Base-by-base conservation (phyloP, 1,284 basidiomycete species). In the Boletus smithii region DNA sequence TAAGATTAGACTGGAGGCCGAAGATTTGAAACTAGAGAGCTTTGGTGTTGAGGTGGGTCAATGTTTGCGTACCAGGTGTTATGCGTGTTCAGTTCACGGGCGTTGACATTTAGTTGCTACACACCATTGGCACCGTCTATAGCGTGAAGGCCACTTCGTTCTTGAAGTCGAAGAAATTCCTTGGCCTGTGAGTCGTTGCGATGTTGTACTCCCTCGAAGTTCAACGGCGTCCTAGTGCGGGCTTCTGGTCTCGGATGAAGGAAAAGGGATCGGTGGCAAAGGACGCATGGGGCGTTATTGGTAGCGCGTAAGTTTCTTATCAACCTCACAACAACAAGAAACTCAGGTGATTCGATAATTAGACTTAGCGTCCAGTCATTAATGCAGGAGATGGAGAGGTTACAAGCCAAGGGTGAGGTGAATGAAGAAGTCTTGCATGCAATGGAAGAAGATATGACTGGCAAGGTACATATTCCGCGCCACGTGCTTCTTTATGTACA, bases 11-110 rank as follows among this genome's bases (percentile, higher is more conserved):
- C 75, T 80, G 36, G 97, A 99, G 69, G 93, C 92, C 2, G 93
- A 97, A 55, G 97, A 99, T 72, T 69, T 99, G 61, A 99, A 98
- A 75, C 72, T 98, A 49, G 97, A 99, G 73, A 95, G 92, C 56
- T 99, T 99, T 68, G 97, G 97, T 48, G 85, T 99, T 34, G 95
- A 98, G 80, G 86, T 95, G 55, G 11, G 70, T 67, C 32, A 30
- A 48, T 29, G 20, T 16, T 43, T 44, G 26, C 18, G 31, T 27
- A 7, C 10, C 11, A 24, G 13, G 16, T 33, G 10, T 43, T 41
- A 42, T 56, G 18, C 31, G 10, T n/a, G 33, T 42, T 53, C 46
- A 53, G 22, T 30, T 18, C n/a, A 14, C 16, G 29, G 6, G 5
- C 11, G 10, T 24, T 14, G 30, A 16, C 3, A 4, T 35, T 32